Percentiles rank a stretch among this genome's conserved stretches.
Conservation (phyloP, 495 filamentous ascomycete species). For the Rusavskia elegans region DNA sequence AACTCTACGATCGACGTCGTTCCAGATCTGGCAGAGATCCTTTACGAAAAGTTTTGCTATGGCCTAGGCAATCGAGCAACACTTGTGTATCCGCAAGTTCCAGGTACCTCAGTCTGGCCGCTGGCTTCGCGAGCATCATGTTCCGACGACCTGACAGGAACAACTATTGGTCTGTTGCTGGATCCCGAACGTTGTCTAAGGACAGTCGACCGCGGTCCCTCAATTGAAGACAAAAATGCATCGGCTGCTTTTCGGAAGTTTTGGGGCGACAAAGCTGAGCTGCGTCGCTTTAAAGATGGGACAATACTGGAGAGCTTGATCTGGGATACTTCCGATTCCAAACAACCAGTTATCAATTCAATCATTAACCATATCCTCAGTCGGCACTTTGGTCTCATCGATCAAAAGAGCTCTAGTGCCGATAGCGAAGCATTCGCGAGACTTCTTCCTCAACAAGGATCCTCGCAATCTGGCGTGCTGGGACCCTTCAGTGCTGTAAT, state of each 20-base stretch:
- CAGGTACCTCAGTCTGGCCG: constrained; percentile 23
- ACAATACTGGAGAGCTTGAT: constrained; percentile 52
- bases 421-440: constrained; percentile 44
- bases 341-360: constrained; percentile 53
- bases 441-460: constrained; percentile 30
- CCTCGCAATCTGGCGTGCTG: constrained; percentile 21
- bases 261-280: constrained; percentile 38
- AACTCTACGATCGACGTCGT: background rate
- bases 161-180: constrained; percentile 54
- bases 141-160: constrained; percentile 13
- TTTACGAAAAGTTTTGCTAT: constrained; percentile 46
- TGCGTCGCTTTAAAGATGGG: constrained; percentile 39
- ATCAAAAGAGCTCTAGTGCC: constrained; percentile 37
- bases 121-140: constrained; percentile 14
- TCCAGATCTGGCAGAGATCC: background rate
- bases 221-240: constrained; percentile 53
- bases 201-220: constrained; percentile 70
- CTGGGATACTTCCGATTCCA: constrained; percentile 50
- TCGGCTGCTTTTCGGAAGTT: constrained; percentile 31
- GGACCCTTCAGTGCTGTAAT: constrained; percentile 38
- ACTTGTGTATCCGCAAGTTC: constrained; percentile 39
- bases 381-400: constrained; percentile 40
- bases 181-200: constrained; percentile 54
- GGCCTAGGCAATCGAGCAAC: constrained; percentile 63
- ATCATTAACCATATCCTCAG: constrained; percentile 60